Conservation (phyloP, 805 yeast genomes). For the Saccharomycopsis olivae region DNA sequence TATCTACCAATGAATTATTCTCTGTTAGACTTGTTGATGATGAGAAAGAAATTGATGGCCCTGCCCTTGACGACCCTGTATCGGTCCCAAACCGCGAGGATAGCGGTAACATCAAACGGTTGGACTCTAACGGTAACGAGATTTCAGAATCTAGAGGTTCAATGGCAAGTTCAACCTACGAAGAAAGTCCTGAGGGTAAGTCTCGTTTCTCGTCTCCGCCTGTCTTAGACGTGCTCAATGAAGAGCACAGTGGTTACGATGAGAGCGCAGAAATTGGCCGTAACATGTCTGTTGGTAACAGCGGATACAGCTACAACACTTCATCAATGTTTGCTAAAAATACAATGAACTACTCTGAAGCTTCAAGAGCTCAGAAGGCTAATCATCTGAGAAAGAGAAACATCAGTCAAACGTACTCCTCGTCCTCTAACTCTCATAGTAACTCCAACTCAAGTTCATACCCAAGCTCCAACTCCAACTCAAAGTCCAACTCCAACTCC, state of each 20-base stretch:
- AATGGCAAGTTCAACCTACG: background rate
- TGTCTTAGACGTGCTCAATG: conserved; percentile 5
- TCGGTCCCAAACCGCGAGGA: conserved; percentile 8
- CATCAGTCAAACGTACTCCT: conserved; percentile 12
- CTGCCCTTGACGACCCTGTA: background rate
- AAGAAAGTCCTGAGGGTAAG: background rate
- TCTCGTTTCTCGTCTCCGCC: background rate
- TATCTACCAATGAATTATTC: conserved; percentile 73
- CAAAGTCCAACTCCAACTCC: conserved; percentile 4
- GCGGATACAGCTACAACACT: background rate
- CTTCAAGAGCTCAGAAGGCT: conserved; percentile 15
- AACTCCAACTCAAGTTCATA: background rate
- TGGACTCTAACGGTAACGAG: conserved; percentile 16
- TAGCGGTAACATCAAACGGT: conserved; percentile 15
- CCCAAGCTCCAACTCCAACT: background rate
- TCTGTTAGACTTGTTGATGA: conserved; percentile 71
- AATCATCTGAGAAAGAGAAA: conserved; percentile 16
- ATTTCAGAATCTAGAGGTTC: background rate
- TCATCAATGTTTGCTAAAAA: background rate
- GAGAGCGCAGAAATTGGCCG: conserved; percentile 12
- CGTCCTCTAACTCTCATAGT: conserved; percentile 3
- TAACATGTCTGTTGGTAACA: background rate
- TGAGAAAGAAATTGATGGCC: conserved; percentile 8
- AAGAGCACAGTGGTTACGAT: background rate
- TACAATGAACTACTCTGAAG: background rate